Base-by-base conservation (phyloP, 2,329 filamentous ascomycete species). In the Thielaviopsis cerberus region DNA sequence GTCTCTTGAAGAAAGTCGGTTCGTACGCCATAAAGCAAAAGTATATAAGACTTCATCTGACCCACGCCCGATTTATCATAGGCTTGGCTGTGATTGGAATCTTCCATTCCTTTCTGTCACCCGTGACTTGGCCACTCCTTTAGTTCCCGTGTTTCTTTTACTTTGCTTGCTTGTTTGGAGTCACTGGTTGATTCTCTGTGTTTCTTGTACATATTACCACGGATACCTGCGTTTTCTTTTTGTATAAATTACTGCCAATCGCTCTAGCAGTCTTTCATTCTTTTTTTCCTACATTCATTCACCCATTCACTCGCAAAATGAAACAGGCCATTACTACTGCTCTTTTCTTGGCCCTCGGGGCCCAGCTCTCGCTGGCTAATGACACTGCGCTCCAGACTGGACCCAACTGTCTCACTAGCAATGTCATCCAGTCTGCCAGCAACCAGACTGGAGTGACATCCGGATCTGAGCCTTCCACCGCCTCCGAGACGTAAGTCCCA, bases 401-500 rank as follows among this genome's bases (percentile, higher is more conserved):
- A 24, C 54, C 27, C 17, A 58, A 56, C 22, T 67, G 65, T 51
- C 65, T 77, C 4, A 61, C 69, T 54, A 66, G 68, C 3, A 62
- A 65, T 37, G 69, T 71, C 54, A 67, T 77, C 45, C 75, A 78
- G 63, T 64, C 62, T 4, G 71, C 66, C 54, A 74, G 71, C 59
- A 61, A 66, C 11, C 64, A 64, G 23, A 71, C 70, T 50, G 74
- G 74, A 22, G 41, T 48, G n/a, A 48, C 41, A 10, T 48, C 41
- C 8, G 8, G n/a, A 4, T 48, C 41, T n/a, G 20, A 48, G 17
- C 22, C 41, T 3, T 22, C 41, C 3, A 48, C 41, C n/a, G 63
- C 72, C n/a, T 78, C 76, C 8, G 62, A 64, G 24, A 77, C 73
- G 73, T 76, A 64, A 61, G 69, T 63, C 51, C 51, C 20, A 4